Evolutionary conservation across 1,284 basidiomycete species (phyloP), one percentile per base, ranked within the genome.

Genomic region (Tremellales sp.): DNA sequence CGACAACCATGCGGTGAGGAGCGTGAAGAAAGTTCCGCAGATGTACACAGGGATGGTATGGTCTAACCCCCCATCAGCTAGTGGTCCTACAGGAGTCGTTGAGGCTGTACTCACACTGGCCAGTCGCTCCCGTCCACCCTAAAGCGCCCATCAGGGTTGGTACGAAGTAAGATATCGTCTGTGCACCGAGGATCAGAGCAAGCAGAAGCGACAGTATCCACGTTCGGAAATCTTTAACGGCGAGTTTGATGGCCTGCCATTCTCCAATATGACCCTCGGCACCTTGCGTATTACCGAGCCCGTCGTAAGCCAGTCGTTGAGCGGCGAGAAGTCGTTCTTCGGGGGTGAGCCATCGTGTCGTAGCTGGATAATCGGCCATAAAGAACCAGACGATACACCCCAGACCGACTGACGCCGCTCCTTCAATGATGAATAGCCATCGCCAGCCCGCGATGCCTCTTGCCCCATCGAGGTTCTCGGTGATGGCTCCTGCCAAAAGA

Each of bases 311-410:
- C 71, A 17, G 62, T 44, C 76, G 67, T 41, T 74, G 70, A 13
- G 72, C 64, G n/a, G 76, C 76, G 13, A 78, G 70, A 31, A 68
- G 57, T 45, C 64, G 66, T 56, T 78, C 76, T 41, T 75, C 74
- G 6, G 61, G 59, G 12, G 65, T 65, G 19, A 78, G 63, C 68
- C 75, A 77, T 29, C 60, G 65, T 36, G 76, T 78, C n/a, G 73
- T 76, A 12, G 67, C 56, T 3, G 72, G 72, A 62, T 65, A 74
- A 56, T 74, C 67, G 46, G 72, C 70, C 51, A 74, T 60, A 52
- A 72, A 54, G 8, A 62, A 65, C 29, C 29, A 33, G 56, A 45
- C 68, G 70, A 49, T 74, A 68, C 29, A n/a, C n/a, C n/a, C n/a
- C n/a, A n/a, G n/a, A n/a, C n/a, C n/a, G n/a, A n/a, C n/a, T n/a